phyloP scores from a whole-genome alignment of 495 filamentous ascomycete species.

The Poronia punctata region DNA sequence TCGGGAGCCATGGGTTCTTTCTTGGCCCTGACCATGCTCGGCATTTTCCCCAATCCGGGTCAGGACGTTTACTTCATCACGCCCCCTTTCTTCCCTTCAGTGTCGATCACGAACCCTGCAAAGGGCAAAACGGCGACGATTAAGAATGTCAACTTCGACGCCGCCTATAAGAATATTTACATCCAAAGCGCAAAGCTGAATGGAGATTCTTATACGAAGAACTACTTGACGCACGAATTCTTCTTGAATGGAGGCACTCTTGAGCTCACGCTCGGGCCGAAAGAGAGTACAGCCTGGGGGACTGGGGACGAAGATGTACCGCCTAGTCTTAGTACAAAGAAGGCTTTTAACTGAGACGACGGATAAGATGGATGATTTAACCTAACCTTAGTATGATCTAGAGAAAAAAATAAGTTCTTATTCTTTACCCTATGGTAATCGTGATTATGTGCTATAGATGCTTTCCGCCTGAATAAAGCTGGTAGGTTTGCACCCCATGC shows the following conservation, averaged over 20 bases:
- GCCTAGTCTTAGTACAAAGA: conserved; percentile 38
- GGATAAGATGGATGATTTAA: no score
- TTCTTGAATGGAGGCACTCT: conserved; percentile 57
- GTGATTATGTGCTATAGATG: no score
- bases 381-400: no score
- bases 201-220: conserved; percentile 54
- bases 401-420: neutral
- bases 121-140: conserved; percentile 58
- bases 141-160: conserved; percentile 54
- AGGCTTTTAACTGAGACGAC: no score
- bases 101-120: conserved; percentile 50
- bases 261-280: conserved; percentile 51
- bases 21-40: conserved; percentile 54
- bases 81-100: conserved; percentile 54
- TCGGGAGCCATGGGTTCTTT: conserved; percentile 64
- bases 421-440: no score
- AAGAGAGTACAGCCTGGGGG: conserved; percentile 59
- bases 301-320: conserved; percentile 54
- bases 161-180: conserved; percentile 54
- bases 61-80: conserved; percentile 64
- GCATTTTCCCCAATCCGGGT: conserved; percentile 59
- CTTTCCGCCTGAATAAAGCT: no score
- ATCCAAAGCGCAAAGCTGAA: conserved; percentile 60
- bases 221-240: conserved; percentile 61
- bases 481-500: no score